A percentile compares a stretch with the other conserved stretches of the same genome.
Conservation (phyloP, 192 early-diverging fungal species). For the Coemansia sp. region DNA sequence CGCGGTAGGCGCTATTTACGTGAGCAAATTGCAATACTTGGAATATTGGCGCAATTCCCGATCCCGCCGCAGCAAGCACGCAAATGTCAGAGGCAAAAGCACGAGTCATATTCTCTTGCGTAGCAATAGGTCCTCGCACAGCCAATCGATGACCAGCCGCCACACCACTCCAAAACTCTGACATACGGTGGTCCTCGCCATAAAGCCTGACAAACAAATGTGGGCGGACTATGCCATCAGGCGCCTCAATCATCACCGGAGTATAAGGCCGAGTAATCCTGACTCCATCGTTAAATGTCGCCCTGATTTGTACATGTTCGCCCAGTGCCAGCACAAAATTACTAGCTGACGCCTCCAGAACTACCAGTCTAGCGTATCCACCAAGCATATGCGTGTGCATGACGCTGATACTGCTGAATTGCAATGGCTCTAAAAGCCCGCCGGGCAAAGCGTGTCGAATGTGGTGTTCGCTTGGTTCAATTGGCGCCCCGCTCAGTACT, state of each 20-base stretch:
- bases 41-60: conserved; percentile 47
- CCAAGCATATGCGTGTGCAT: conserved; percentile 13
- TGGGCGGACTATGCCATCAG: conserved; percentile 29
- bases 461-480: conserved; percentile 2
- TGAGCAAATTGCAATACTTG: conserved; percentile 42
- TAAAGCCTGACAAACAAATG: conserved; percentile 45
- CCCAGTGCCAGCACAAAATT: conserved; percentile 31
- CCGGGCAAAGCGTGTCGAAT: conserved; percentile 6
- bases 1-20: conserved; percentile 18
- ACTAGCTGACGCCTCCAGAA: conserved; percentile 35
- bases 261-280: conserved; percentile 35
- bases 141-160: background rate
- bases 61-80: conserved; percentile 38
- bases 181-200: conserved; percentile 11
- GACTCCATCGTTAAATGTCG: background rate
- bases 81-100: conserved; percentile 7
- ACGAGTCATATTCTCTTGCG: conserved; percentile 20
- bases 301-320: conserved; percentile 44
- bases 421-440: conserved; percentile 31
- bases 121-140: conserved; percentile 30
- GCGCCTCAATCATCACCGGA: conserved; percentile 38
- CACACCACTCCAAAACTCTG: conserved; percentile 10
- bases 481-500: conserved; percentile 6
- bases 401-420: conserved; percentile 20
- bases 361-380: conserved; percentile 18